Percentiles rank a stretch among this genome's conserved stretches.
These are phyloP conservation scores for Aspergillus funiculosus DNA, from an alignment of 495 filamentous ascomycete genomes.

Conservation along the genomic window DNA sequence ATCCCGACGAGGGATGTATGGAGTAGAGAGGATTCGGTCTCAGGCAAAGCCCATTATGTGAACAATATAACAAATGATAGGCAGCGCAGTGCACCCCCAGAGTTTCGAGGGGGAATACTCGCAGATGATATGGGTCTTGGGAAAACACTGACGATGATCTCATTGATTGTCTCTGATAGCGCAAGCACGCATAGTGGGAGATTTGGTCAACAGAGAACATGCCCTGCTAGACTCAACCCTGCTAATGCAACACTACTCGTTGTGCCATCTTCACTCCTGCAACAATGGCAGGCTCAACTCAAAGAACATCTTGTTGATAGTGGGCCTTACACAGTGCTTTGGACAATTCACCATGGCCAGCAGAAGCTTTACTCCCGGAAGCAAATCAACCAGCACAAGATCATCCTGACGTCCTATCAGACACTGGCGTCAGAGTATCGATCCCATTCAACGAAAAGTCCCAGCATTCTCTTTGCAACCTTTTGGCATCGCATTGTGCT, in stretches of 20 bases:
- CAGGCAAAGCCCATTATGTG: background rate
- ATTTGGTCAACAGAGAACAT: background rate
- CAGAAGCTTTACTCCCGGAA: background rate
- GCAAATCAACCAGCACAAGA: background rate
- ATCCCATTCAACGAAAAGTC: background rate
- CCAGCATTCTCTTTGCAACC: background rate
- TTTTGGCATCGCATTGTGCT: slow-evolving; percentile 2
- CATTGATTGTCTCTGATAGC: background rate
- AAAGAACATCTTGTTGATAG: background rate
- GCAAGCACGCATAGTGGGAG: background rate
- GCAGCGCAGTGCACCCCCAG: background rate
- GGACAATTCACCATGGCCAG: background rate
- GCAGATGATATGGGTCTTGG: slow-evolving; percentile 2
- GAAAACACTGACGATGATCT: background rate
- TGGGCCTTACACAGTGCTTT: background rate
- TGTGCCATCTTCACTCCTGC: background rate
- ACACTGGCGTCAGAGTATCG: background rate
- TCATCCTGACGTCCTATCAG: background rate
- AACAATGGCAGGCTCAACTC: background rate
- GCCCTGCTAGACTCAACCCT: background rate
- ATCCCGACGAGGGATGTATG: background rate
- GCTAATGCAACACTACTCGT: background rate
- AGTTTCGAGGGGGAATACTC: background rate
- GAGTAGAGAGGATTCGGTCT: background rate
- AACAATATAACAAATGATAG: background rate